Conservation (phyloP, 148 eudicot genomes). For the Cornus controversa region DNA sequence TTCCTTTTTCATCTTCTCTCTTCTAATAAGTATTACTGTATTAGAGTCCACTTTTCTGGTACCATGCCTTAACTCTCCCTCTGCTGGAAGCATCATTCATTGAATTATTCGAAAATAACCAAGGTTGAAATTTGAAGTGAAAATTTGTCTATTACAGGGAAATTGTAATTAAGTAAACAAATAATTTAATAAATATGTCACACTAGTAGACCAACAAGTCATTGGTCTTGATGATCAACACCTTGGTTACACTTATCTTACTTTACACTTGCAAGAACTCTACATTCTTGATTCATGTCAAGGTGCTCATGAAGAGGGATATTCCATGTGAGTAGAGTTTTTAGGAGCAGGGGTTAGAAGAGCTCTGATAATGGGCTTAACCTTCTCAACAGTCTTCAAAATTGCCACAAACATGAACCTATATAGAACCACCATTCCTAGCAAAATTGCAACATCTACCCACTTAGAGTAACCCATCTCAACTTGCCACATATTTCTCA, state of each 20-base stretch:
- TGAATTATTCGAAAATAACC: too few relatives aligned
- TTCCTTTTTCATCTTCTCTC: too few relatives aligned
- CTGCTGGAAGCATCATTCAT: too few relatives aligned
- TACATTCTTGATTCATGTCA: not conserved
- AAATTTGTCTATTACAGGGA: too few relatives aligned
- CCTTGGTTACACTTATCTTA: too few relatives aligned
- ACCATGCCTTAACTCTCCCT: too few relatives aligned
- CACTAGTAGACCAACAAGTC: not conserved
- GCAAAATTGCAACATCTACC: slow-evolving; percentile 50
- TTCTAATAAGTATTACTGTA: too few relatives aligned
- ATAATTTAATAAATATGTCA: too few relatives aligned
- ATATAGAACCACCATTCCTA: slow-evolving; percentile 67
- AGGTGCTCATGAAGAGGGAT: not conserved
- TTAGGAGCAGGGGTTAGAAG: not conserved
- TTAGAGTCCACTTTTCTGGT: too few relatives aligned
- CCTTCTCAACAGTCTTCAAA: slow-evolving; percentile 36
- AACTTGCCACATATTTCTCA: slow-evolving; percentile 54
- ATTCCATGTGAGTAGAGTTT: not conserved
- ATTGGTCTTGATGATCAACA: not conserved
- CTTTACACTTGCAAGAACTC: not conserved
- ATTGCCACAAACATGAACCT: slow-evolving; percentile 55
- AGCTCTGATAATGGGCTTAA: slow-evolving; percentile 36
- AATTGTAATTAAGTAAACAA: too few relatives aligned
- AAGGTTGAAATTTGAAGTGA: too few relatives aligned
- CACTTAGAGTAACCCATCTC: slow-evolving; percentile 69